These are phyloP conservation scores for Crepidotus sp. DNA, from an alignment of 1,284 basidiomycete genomes.

Conservation along the genomic window DNA sequence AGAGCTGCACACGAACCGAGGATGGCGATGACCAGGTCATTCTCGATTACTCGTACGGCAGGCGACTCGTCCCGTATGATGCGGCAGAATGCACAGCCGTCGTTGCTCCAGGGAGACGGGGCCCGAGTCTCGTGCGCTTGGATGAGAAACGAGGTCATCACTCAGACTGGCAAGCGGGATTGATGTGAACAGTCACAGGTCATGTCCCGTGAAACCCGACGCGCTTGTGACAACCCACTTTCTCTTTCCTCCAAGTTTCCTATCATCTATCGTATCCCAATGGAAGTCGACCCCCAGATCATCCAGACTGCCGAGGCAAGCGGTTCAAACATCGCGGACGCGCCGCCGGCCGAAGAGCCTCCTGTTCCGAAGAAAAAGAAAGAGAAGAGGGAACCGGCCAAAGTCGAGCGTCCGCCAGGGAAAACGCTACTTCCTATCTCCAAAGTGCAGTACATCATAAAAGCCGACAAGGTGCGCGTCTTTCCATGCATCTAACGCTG, in stretches of 20 bases:
- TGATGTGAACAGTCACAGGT: constrained; percentile 7
- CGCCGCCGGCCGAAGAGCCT: constrained; percentile 9
- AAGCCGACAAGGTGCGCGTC: constrained; percentile 58
- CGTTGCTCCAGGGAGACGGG: constrained; percentile 36
- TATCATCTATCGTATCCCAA: neutral
- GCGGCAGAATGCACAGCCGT: constrained; percentile 54
- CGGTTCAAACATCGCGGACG: neutral
- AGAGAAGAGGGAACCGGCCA: constrained; percentile 23
- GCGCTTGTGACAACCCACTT: neutral
- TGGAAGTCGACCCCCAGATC: constrained; percentile 11
- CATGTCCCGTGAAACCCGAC: constrained; percentile 2
- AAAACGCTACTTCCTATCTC: constrained; percentile 62
- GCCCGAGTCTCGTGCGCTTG: constrained; percentile 45
- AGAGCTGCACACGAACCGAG: too few species aligned
- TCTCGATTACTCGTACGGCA: constrained; percentile 50
- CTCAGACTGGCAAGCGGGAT: neutral
- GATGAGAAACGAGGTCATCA: constrained; percentile 68
- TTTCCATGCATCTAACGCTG: neutral
- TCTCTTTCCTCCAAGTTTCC: neutral
- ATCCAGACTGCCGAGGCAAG: constrained; percentile 1
- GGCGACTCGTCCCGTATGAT: constrained; percentile 44
- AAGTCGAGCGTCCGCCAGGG: constrained; percentile 41
- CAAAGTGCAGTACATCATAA: constrained; percentile 71
- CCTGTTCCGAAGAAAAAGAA: constrained; percentile 24
- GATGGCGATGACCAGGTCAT: constrained; percentile 59